Evolutionary conservation across 257 asterid species (phyloP).

Genomic region (Solanum clarkiae): DNA sequence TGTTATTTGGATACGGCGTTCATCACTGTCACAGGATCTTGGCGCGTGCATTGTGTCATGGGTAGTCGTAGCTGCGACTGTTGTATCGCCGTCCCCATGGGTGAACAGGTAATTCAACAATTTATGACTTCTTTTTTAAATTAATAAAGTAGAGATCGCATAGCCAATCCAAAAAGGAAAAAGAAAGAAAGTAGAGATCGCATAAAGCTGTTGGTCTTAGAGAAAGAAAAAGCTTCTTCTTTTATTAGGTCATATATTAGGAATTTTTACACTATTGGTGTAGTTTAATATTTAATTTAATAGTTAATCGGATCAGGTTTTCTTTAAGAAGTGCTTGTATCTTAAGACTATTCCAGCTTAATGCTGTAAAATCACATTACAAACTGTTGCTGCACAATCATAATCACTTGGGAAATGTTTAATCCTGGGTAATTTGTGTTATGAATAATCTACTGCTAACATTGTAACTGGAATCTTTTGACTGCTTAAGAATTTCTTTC

Average conservation of each 20-base stretch:
- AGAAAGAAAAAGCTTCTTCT: neutral
- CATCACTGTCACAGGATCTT: conserved; percentile 47
- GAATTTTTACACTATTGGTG: neutral
- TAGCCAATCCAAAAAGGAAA: neutral
- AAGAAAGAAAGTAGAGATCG: neutral
- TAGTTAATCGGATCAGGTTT: neutral
- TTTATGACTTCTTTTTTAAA: neutral
- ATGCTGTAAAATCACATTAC: neutral
- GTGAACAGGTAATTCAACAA: conserved; percentile 54
- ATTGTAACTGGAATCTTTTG: neutral
- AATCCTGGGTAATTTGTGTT: neutral
- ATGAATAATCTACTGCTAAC: neutral
- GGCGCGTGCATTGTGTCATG: conserved; percentile 97
- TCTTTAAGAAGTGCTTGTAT: neutral
- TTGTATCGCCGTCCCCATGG: conserved; percentile 83
- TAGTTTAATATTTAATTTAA: neutral
- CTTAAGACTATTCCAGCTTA: neutral
- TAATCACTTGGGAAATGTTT: neutral
- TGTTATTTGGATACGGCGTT: conserved; percentile 69
- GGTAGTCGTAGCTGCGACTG: conserved; percentile 74
- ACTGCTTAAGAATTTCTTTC: neutral
- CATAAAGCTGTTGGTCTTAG: neutral
- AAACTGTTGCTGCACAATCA: neutral
- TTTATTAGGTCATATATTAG: neutral
- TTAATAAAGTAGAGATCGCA: neutral